Conservation (phyloP, 2,329 filamentous ascomycete genomes). For the Pseudogymnoascus sp. region DNA sequence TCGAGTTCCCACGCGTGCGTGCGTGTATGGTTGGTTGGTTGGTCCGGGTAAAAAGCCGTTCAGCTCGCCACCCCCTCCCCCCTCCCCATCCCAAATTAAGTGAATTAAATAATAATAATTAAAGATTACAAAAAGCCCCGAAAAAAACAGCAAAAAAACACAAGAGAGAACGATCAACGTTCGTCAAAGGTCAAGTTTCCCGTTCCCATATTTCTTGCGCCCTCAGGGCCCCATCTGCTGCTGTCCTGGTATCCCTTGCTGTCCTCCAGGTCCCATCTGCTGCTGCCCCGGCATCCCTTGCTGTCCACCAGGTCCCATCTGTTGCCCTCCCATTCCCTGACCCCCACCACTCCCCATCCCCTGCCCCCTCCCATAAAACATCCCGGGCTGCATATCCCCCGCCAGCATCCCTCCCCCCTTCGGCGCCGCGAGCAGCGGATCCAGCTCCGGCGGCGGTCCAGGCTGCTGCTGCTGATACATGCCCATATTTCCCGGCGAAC, state of each 20-base stretch:
- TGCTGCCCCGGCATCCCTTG: too few relatives aligned
- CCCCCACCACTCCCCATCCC: not conserved
- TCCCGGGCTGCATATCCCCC: not conserved
- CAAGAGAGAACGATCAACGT: not conserved
- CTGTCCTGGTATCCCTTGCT: not conserved
- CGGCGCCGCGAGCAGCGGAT: not conserved
- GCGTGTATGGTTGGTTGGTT: too few relatives aligned
- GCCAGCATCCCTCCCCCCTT: not conserved
- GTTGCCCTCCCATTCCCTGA: not conserved
- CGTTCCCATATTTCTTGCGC: not conserved
- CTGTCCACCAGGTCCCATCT: not conserved
- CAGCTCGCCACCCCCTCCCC: too few relatives aligned
- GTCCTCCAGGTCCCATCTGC: not conserved
- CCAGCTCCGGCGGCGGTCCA: not conserved
- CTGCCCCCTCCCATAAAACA: not conserved
- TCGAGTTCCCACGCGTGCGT: too few relatives aligned
- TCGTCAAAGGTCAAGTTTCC: not conserved
- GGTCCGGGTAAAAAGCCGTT: too few relatives aligned
- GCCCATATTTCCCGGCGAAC: not conserved
- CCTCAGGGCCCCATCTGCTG: too few relatives aligned
- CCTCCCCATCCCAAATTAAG: not conserved
- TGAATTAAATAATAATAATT: not conserved
- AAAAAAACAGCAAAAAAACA: not conserved
- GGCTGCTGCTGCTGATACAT: not conserved
- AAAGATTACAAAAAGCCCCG: not conserved